phyloP scores from a whole-genome alignment of 306 rosid species.

The Vigna nakashimae region DNA sequence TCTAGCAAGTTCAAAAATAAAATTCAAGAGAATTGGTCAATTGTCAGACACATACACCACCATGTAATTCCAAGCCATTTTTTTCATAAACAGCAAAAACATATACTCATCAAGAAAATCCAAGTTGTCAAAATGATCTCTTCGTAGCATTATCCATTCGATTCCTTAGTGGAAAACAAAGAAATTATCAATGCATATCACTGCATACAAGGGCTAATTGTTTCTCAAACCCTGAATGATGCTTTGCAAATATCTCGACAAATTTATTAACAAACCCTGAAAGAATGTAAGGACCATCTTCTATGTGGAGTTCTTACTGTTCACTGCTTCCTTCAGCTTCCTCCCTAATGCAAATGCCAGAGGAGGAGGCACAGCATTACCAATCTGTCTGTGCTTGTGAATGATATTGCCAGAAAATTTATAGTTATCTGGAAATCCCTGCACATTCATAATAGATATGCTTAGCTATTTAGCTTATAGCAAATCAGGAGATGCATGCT shows the following conservation, averaged over 20 bases:
- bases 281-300: background rate
- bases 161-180: background rate
- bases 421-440: conserved; percentile 90
- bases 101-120: background rate
- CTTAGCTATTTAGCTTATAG: background rate
- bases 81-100: conserved; percentile 4
- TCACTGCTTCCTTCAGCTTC: conserved; percentile 81
- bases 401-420: conserved; percentile 73
- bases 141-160: background rate
- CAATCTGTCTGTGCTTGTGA: conserved; percentile 94
- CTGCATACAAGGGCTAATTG: conserved; percentile 28
- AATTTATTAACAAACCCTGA: background rate
- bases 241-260: conserved; percentile 24
- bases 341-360: conserved; percentile 84
- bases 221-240: conserved; percentile 1
- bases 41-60: too few species aligned
- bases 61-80: background rate
- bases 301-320: conserved; percentile 48
- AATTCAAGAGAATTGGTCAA: too few species aligned
- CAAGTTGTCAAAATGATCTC: conserved; percentile 1
- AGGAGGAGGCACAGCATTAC: conserved; percentile 98
- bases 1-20: too few species aligned
- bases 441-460: conserved; percentile 43
- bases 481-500: conserved; percentile 13
- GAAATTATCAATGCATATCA: conserved; percentile 19